A percentile compares a stretch with the other conserved stretches of the same genome.
Conservation (phyloP, 2,329 filamentous ascomycete species). For the Coniochaeta pulveracea region DNA sequence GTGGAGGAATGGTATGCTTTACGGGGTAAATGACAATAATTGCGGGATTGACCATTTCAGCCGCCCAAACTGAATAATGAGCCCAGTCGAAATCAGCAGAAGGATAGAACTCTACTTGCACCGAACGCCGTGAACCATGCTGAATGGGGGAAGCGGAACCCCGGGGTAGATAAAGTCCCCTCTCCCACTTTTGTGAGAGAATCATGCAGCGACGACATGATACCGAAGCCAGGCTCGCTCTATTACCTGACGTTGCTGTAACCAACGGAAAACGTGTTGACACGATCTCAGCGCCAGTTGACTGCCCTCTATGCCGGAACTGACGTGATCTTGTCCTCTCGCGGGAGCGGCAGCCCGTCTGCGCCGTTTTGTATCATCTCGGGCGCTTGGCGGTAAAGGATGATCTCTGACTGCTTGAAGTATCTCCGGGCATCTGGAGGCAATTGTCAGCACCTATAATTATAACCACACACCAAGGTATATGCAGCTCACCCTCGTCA, state of each 20-base stretch:
- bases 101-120: background rate
- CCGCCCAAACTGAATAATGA: no score
- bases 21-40: no score
- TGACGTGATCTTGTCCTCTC: conserved; percentile 32
- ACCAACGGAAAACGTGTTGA: no score
- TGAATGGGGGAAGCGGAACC: no score
- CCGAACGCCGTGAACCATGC: conserved; percentile 13
- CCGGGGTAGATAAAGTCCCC: no score
- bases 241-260: no score
- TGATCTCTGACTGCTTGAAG: conserved; percentile 99
- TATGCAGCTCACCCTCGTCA: conserved; percentile 60
- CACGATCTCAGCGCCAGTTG: conserved; percentile 1
- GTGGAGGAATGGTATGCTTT: no score
- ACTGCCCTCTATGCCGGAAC: conserved; percentile 19
- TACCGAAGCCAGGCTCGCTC: background rate
- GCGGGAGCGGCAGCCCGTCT: conserved; percentile 25
- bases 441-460: background rate
- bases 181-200: no score
- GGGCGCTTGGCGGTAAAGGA: conserved; percentile 76
- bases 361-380: conserved; percentile 34
- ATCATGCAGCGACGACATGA: no score
- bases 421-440: conserved; percentile 78
- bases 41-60: no score
- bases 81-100: background rate
- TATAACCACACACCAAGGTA: background rate